Percentiles rank a stretch among this genome's conserved stretches.
phyloP scores from a whole-genome alignment of 192 early-diverging fungal species.

The Coemansia sp. region DNA sequence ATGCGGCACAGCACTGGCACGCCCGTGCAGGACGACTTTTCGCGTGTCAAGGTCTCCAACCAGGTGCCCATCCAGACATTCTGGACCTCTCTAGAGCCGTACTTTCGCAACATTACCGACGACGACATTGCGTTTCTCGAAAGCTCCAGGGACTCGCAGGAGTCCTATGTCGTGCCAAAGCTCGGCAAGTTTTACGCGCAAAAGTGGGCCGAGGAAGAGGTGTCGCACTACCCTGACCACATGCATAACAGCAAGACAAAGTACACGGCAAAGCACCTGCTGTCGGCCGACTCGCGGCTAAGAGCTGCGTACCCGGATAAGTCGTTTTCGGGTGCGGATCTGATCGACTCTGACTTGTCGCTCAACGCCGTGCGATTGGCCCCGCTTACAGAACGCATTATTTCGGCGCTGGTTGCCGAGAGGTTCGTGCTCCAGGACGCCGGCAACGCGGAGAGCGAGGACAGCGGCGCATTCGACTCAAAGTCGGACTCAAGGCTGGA shows the following conservation, averaged over 20 bases:
- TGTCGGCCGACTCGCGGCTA: conserved; percentile 9
- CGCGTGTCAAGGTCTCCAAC: conserved; percentile 66
- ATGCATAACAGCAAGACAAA: conserved; percentile 42
- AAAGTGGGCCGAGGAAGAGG: conserved; percentile 67
- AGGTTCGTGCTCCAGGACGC: conserved; percentile 47
- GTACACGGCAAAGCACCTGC: conserved; percentile 21
- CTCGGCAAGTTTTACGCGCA: conserved; percentile 73
- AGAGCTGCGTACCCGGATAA: conserved; percentile 1
- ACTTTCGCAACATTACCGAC: conserved; percentile 73
- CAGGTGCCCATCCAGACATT: conserved; percentile 84
- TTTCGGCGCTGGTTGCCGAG: conserved; percentile 66
- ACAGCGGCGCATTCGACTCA: not conserved
- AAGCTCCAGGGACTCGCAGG: conserved; percentile 57
- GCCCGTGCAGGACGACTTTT: conserved; percentile 60
- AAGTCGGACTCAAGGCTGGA: conserved; percentile 12
- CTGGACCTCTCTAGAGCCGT: conserved; percentile 81
- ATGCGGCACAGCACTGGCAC: conserved; percentile 41
- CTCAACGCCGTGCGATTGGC: conserved; percentile 64
- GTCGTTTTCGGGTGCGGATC: conserved; percentile 4
- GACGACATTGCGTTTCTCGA: conserved; percentile 75
- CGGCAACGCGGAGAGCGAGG: not conserved
- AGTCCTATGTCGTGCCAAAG: conserved; percentile 74
- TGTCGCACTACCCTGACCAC: conserved; percentile 54
- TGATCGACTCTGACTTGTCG: conserved; percentile 55
- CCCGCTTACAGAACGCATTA: conserved; percentile 76